Percentiles rank a stretch among this genome's conserved stretches.
Conservation (phyloP, 1,284 basidiomycete genomes). For the Pseudozyma pruni region DNA sequence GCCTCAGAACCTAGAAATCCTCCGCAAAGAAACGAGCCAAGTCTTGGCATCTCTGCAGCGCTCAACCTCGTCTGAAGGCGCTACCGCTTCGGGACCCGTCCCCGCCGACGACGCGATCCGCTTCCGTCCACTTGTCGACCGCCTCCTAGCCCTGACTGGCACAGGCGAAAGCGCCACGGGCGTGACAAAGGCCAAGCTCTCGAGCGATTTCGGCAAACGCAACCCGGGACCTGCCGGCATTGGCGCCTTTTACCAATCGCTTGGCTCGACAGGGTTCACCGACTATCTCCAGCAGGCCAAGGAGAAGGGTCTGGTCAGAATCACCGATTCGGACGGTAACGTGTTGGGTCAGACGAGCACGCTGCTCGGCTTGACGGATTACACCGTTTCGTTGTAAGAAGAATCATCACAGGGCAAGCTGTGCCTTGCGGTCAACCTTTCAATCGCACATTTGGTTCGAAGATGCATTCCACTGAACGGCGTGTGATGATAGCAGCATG, state of each 20-base stretch:
- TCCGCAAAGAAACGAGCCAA: constrained; percentile 28
- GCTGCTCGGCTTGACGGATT: constrained; percentile 29
- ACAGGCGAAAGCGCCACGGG: not conserved
- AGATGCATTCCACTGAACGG: no score
- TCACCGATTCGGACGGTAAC: constrained; percentile 17
- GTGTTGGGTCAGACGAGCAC: constrained; percentile 1
- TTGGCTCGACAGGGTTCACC: constrained; percentile 41
- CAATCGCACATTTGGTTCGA: no score
- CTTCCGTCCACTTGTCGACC: constrained; percentile 43
- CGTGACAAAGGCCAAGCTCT: constrained; percentile 28
- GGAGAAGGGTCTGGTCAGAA: constrained; percentile 27
- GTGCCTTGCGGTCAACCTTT: no score
- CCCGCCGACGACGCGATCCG: constrained; percentile 25
- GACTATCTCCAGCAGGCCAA: constrained; percentile 42
- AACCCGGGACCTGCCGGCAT: constrained; percentile 24
- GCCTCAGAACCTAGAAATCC: constrained; percentile 11
- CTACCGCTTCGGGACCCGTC: constrained; percentile 25
- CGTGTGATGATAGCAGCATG: no score
- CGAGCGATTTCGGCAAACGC: constrained; percentile 30
- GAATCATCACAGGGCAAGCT: no score
- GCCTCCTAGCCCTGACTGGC: constrained; percentile 13
- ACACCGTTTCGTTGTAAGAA: constrained; percentile 22
- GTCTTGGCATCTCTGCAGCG: constrained; percentile 32
- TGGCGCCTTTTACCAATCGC: constrained; percentile 43
- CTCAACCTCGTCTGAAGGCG: constrained; percentile 17